Conservation (phyloP, 306 rosid species). For the Vigna angularis region DNA sequence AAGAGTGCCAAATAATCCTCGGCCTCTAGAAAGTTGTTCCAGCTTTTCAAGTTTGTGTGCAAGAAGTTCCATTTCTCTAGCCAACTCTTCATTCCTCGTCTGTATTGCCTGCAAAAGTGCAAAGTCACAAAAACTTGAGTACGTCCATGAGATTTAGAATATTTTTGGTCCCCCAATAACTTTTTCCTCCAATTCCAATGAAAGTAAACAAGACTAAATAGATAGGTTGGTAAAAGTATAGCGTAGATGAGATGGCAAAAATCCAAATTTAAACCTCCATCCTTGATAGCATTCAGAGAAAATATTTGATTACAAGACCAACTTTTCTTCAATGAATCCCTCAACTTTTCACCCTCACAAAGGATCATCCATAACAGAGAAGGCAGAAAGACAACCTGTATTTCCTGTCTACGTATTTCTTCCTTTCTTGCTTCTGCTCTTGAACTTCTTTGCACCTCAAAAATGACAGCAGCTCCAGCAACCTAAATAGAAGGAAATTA, state of each 20-base stretch:
- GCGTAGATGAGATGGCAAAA: neutral
- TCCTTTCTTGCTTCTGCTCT: conserved; percentile 60
- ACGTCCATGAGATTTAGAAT: conserved; percentile 22
- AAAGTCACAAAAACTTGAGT: conserved; percentile 35
- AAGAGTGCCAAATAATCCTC: conserved; percentile 57
- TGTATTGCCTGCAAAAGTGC: conserved; percentile 55
- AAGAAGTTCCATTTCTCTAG: conserved; percentile 40
- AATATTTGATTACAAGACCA: conserved; percentile 18
- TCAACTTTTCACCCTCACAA: conserved; percentile 20
- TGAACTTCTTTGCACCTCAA: conserved; percentile 61
- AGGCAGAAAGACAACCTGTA: conserved; percentile 47
- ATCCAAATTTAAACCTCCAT: conserved; percentile 33
- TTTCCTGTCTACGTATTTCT: conserved; percentile 51
- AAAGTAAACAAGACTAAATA: neutral
- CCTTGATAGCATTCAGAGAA: neutral
- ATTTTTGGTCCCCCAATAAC: conserved; percentile 14
- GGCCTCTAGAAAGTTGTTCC: conserved; percentile 63
- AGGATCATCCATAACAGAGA: conserved; percentile 17
- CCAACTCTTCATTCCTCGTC: conserved; percentile 46
- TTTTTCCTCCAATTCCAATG: conserved; percentile 5
- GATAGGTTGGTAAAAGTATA: neutral
- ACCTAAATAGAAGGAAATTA: conserved; percentile 46
- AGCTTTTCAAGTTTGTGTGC: conserved; percentile 57
- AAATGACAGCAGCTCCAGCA: conserved; percentile 56
- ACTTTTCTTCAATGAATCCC: conserved; percentile 37